Conservation (phyloP, 2,329 filamentous ascomycete species). For the Aureobasidium namibiae region DNA sequence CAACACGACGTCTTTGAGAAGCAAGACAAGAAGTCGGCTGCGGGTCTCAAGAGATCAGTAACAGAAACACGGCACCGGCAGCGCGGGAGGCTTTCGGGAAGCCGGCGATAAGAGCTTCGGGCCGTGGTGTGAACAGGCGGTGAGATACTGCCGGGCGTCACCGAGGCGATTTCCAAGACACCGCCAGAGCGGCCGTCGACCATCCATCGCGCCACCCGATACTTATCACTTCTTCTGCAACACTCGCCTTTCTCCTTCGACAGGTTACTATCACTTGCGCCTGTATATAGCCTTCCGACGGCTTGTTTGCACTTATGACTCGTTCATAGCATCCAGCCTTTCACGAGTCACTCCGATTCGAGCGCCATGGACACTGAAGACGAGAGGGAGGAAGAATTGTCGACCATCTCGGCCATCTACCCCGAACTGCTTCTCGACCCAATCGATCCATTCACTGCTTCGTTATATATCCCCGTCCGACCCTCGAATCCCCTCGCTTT, state of each 20-base stretch:
- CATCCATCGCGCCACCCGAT: not conserved
- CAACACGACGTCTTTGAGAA: too few relatives aligned
- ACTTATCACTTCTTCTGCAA: not conserved
- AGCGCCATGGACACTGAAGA: constrained; percentile 32
- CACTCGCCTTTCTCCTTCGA: not conserved
- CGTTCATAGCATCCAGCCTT: not conserved
- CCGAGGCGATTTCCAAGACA: constrained; percentile 6
- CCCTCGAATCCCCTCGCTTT: constrained; percentile 45
- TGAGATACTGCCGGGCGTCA: constrained; percentile 5
- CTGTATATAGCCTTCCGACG: not conserved
- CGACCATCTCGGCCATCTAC: constrained; percentile 53
- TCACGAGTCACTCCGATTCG: not conserved
- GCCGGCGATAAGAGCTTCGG: not conserved
- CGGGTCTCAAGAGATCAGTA: not conserved
- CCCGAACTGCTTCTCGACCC: constrained; percentile 49
- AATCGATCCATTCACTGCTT: constrained; percentile 39
- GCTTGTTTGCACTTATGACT: not conserved
- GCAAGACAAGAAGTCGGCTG: not conserved
- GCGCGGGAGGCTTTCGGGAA: not conserved
- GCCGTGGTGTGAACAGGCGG: not conserved
- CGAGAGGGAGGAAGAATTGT: constrained; percentile 52
- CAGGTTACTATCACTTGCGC: not conserved
- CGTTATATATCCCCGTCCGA: constrained; percentile 48
- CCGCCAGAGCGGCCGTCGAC: not conserved
- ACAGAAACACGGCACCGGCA: not conserved